Base-by-base conservation (phyloP, 148 eudicot genomes). In the Polygonum maritimum region DNA sequence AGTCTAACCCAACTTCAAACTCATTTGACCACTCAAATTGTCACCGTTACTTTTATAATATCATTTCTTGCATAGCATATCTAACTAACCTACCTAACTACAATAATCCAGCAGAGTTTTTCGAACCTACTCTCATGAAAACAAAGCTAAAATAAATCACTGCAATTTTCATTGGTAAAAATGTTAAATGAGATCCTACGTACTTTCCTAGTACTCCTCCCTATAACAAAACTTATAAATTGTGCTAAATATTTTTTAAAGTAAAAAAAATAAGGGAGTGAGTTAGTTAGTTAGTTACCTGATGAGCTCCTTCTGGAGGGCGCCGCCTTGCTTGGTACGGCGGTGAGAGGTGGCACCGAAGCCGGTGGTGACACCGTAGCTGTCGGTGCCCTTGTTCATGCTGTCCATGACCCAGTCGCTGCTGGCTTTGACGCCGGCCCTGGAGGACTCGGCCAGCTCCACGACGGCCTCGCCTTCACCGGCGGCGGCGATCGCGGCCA, bases 331-430 rank as follows among this genome's bases (percentile, higher is more conserved):
- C 38, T 78, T 81, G 44, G 84, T 81, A 21, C 84, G 55, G 78
- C 84, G 22, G 49, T 81, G 84, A 11, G 84, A 81, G 36, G 84
- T 81, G 6, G 84, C 78, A 13, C 84, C 84, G 60, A 81, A 81
- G 4, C 84, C 84, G 7, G 84, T 81, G 4, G 84, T 81, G 4
- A 81, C 78, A 36, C 84, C 84, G 38, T 81, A 81, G 49, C 81
- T 81, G 49, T 81, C 84, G 0, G 79, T 78, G 2, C 84, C 84
- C 3, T 71, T 78, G 35, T 39, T 48, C 84, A 81, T 78, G 54
- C 84, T 78, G 0, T 81, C 84, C 84, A 81, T 69, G 48, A 81
- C 84, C 84, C 84, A 81, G 16, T 78, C 84, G 12, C 81, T 81
- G 67, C 84, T 81, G 38, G 84, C 84, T 76, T 70, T 72, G 8